These are phyloP conservation scores for Colletotrichum liriopes DNA, from an alignment of 2,329 filamentous ascomycete species.

Conservation along the genomic window DNA sequence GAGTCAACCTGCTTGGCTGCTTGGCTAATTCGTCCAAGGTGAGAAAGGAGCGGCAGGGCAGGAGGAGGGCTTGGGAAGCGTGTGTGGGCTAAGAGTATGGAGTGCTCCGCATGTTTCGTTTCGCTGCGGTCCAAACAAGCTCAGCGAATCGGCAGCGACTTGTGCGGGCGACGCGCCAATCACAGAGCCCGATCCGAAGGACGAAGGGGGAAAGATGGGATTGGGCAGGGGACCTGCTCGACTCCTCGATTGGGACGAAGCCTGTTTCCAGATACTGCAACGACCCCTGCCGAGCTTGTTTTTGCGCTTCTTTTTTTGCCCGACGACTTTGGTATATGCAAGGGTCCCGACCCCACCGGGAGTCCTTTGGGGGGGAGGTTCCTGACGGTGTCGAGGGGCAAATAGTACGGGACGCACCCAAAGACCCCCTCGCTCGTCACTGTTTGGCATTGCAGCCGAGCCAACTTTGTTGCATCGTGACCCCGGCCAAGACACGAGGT, in stretches of 20 bases:
- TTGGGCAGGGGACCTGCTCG: slow-evolving; percentile 31
- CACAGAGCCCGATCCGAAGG: slow-evolving; percentile 2
- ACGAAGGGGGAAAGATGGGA: slow-evolving; percentile 39
- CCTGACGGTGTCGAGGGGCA: neutral
- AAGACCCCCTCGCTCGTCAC: slow-evolving; percentile 20
- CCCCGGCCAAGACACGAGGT: slow-evolving; percentile 24
- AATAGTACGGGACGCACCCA: neutral
- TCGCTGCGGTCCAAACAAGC: slow-evolving; percentile 43
- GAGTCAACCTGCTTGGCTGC: slow-evolving; percentile 14
- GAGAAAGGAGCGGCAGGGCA: neutral
- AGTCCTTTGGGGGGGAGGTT: neutral
- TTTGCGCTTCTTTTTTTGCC: slow-evolving; percentile 42
- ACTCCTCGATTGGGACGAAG: slow-evolving; percentile 39
- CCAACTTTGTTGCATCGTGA: slow-evolving; percentile 37
- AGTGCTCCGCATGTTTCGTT: slow-evolving; percentile 41
- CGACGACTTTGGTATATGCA: slow-evolving; percentile 27
- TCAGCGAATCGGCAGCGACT: slow-evolving; percentile 39
- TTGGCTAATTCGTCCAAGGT: neutral
- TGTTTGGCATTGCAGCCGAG: slow-evolving; percentile 41
- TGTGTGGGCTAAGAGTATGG: neutral
- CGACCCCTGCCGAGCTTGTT: slow-evolving; percentile 43
- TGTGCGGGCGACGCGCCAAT: slow-evolving; percentile 22
- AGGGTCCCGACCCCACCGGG: slow-evolving; percentile 26
- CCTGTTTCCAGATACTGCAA: slow-evolving; percentile 32
- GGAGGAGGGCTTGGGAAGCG: neutral